Base-by-base conservation (phyloP, 345 rosid species). In the Erysimum cheiranthoides region DNA sequence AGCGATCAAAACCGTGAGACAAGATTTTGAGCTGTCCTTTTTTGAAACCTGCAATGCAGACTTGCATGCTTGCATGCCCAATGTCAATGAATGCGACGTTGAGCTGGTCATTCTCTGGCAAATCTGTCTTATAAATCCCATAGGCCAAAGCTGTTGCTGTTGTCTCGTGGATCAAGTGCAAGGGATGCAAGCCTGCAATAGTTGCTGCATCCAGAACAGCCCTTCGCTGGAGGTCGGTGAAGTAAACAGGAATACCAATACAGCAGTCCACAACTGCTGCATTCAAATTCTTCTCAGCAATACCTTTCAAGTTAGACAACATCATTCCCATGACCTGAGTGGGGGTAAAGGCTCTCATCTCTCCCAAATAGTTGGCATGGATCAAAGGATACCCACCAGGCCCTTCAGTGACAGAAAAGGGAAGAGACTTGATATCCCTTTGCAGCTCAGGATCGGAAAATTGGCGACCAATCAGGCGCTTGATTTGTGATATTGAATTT, bases 61-160 rank as follows among this genome's bases (percentile, higher is more conserved):
- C 98, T 85, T 95, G 99, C 96, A 95, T 85, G 71, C 94, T 90
- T 30, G 98, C 86, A 38, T 95, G 96, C 0, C 99, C 99, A 73
- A 95, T 60, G 69, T 95, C 99, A 68, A 95, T 89, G 78, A 95
- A 90, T 1, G 94, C 98, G 35, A 95, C 97, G 82, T 92, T 92
- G 65, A 92, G 73, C 17, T 76, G 91, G 16, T 90, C 99, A 78
- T 42, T 90, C 80, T 95, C 98, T 4, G 96, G 96, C 72, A 95
- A 79, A 73, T 95, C 99, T 1, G 99, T 92, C 86, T 95, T 95
- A 71, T 95, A 95, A 47, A 95, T 90, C 40, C 99, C 99, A 82
- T 95, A 95, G 2, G 97, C 98, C 86, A 95, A 76, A 5, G 99
- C 98, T 6, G 99, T 95, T 6, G 98, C 97, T 2, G 98, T 90